phyloP scores from a whole-genome alignment of 2,329 filamentous ascomycete species.

The Aspergillus spinulosporus region DNA sequence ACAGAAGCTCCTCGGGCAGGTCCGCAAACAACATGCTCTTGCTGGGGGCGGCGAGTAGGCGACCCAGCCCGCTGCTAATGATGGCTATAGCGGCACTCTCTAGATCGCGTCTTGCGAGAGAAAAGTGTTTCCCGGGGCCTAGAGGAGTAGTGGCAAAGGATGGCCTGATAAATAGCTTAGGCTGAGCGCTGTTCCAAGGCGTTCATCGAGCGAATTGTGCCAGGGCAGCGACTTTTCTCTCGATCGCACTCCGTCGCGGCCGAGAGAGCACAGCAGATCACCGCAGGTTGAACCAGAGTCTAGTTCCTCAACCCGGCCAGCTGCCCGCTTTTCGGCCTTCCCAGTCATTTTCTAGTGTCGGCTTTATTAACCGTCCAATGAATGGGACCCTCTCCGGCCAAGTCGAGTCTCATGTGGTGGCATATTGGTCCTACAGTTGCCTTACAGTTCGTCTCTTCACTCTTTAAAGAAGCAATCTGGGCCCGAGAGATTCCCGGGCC shows the following conservation, averaged over 20 bases:
- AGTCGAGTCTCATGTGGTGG: not conserved
- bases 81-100: not conserved
- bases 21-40: slow-evolving; percentile 10
- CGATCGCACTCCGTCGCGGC: not conserved
- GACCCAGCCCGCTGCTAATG: not conserved
- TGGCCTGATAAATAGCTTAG: not conserved
- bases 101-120: not conserved
- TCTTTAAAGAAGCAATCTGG: not conserved
- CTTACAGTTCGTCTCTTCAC: not conserved
- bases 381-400: not conserved
- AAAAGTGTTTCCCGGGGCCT: not conserved
- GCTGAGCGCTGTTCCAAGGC: not conserved
- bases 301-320: not conserved
- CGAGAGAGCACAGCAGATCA: not conserved
- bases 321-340: not conserved
- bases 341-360: not conserved
- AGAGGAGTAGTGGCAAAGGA: not conserved
- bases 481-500: not conserved
- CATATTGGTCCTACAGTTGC: not conserved
- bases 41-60: slow-evolving; percentile 1
- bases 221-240: not conserved
- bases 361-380: not conserved
- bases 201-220: not conserved
- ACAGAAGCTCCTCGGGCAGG: slow-evolving; percentile 12
- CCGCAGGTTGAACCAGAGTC: not conserved